phyloP scores from a whole-genome alignment of 305 asterid species.

The Solanum hybrid region DNA sequence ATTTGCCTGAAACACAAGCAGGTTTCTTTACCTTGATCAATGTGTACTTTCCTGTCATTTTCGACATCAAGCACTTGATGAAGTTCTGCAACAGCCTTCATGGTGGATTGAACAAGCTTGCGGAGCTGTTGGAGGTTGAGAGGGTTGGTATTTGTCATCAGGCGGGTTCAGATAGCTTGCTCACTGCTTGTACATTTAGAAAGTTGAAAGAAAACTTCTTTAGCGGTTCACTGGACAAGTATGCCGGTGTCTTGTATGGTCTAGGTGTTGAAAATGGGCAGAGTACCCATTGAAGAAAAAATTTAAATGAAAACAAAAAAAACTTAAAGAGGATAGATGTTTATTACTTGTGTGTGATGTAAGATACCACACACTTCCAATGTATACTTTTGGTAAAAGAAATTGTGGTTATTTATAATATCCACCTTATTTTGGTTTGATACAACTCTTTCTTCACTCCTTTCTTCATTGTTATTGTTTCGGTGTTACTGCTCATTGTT shows the following conservation, averaged over 20 bases:
- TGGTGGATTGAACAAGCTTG: slow-evolving; percentile 41
- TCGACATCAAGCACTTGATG: slow-evolving; percentile 37
- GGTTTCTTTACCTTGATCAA: slow-evolving; percentile 23
- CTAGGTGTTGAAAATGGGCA: slow-evolving; percentile 29
- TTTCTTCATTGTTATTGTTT: neutral
- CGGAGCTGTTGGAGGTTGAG: slow-evolving; percentile 40
- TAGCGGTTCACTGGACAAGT: slow-evolving; percentile 30
- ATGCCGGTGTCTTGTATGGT: slow-evolving; percentile 37
- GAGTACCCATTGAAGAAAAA: neutral
- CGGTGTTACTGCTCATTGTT: neutral
- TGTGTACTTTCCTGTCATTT: slow-evolving; percentile 32
- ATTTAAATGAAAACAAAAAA: neutral
- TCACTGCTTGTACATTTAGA: slow-evolving; percentile 27
- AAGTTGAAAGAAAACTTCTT: slow-evolving; percentile 38
- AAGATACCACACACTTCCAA: neutral
- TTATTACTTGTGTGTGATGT: slow-evolving; percentile 4
- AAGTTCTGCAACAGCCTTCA: slow-evolving; percentile 39
- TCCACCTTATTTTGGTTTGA: slow-evolving; percentile 4
- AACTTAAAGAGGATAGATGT: neutral
- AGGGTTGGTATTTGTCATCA: slow-evolving; percentile 37
- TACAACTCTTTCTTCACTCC: neutral
- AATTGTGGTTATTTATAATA: slow-evolving; percentile 1
- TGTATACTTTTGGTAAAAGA: slow-evolving; percentile 5
- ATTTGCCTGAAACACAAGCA: slow-evolving; percentile 27
- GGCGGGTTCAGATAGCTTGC: slow-evolving; percentile 39